Conservation (phyloP, 2,329 filamentous ascomycete species). For the Aspergillus luchuensis region DNA sequence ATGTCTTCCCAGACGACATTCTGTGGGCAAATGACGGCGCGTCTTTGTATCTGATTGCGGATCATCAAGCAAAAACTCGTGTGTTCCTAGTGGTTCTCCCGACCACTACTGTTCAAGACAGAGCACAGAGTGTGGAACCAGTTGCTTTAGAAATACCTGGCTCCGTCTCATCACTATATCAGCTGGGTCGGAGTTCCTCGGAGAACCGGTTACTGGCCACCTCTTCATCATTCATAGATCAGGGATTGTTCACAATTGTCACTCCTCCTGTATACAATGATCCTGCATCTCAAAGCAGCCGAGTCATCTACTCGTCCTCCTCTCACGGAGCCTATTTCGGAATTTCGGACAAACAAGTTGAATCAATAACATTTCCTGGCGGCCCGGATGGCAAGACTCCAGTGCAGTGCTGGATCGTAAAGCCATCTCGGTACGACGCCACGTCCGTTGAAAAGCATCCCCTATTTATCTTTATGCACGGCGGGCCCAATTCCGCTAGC, state of each 20-base stretch:
- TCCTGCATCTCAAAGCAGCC: neutral
- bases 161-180: neutral
- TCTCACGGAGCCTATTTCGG: constrained; percentile 1
- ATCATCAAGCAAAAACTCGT: neutral
- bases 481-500: neutral
- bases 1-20: constrained; percentile 4
- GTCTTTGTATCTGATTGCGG: neutral
- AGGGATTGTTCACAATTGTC: neutral
- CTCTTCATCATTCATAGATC: constrained; percentile 3
- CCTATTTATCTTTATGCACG: constrained; percentile 4
- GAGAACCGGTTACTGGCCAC: neutral
- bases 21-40: neutral
- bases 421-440: neutral
- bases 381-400: neutral
- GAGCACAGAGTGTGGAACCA: neutral
- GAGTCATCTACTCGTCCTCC: neutral
- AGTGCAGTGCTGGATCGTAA: constrained; percentile 3
- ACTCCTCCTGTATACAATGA: neutral
- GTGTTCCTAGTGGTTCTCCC: neutral
- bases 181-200: neutral
- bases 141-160: neutral
- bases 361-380: neutral
- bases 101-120: neutral
- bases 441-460: neutral
- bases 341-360: neutral